These are phyloP conservation scores for sweet orange (Citrus sinensis) DNA, from an alignment of 345 rosid species.

Conservation along the genomic window DVS_A1.0 CM039166.1:19731501-19732000, in stretches of 20 bases:
- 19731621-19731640: constrained; percentile 99
- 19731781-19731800: background rate
- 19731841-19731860: background rate
- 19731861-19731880: background rate
- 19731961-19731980: background rate
- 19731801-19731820: background rate
- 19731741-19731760: background rate
- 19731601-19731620: constrained; percentile 89
- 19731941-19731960: background rate
- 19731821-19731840: background rate
- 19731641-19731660: constrained; percentile 97
- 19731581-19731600: constrained; percentile 92
- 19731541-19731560: constrained; percentile 98
- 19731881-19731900: background rate
- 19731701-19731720: background rate
- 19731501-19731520: constrained; percentile 95
- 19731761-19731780: background rate
- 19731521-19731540: constrained; percentile 99
- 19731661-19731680: constrained; percentile 74
- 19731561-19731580: constrained; percentile 85
- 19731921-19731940: background rate
- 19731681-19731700: constrained; percentile 7
- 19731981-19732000: background rate
- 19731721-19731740: background rate
- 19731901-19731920: background rate